phyloP scores from a whole-genome alignment of 192 early-diverging fungal species.

The Coemansia sp. region DNA sequence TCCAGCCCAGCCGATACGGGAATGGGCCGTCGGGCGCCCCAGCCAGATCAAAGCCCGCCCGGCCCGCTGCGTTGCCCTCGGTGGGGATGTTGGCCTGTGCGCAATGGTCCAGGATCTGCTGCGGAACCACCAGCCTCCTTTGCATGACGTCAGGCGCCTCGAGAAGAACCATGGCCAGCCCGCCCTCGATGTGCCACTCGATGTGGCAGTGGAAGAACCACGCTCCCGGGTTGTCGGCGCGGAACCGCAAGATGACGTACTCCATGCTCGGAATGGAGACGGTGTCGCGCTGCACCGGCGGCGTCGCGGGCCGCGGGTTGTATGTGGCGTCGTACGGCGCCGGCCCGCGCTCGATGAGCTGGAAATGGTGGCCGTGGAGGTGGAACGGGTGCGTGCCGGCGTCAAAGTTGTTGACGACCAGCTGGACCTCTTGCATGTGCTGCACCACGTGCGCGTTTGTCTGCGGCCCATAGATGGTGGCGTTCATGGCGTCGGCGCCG shows the following conservation, averaged over 20 bases:
- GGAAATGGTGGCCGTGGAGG: conserved; percentile 83
- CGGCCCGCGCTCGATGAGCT: conserved; percentile 68
- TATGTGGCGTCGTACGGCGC: conserved; percentile 60
- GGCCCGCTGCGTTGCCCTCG: conserved; percentile 76
- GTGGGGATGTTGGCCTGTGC: conserved; percentile 58
- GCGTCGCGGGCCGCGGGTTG: conserved; percentile 42
- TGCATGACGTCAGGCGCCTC: conserved; percentile 73
- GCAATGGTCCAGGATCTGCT: conserved; percentile 67
- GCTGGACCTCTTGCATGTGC: conserved; percentile 67
- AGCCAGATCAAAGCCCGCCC: conserved; percentile 63
- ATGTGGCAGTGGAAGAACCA: conserved; percentile 89
- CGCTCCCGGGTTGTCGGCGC: conserved; percentile 79
- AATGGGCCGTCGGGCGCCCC: conserved; percentile 60
- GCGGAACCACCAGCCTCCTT: conserved; percentile 57
- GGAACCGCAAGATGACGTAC: conserved; percentile 72
- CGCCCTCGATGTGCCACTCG: conserved; percentile 64
- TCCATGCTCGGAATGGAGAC: conserved; percentile 69
- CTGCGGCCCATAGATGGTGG: conserved; percentile 66
- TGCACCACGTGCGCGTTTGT: conserved; percentile 65
- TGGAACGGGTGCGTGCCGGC: conserved; percentile 78
- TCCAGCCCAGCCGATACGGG: conserved; percentile 62
- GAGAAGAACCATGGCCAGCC: conserved; percentile 70
- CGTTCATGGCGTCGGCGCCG: conserved; percentile 54
- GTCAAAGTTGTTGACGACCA: conserved; percentile 78
- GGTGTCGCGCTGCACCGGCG: conserved; percentile 76